Evolutionary conservation across 208 protist species (phyloP).

Genomic region (Trypanosoma caninum): DNA sequence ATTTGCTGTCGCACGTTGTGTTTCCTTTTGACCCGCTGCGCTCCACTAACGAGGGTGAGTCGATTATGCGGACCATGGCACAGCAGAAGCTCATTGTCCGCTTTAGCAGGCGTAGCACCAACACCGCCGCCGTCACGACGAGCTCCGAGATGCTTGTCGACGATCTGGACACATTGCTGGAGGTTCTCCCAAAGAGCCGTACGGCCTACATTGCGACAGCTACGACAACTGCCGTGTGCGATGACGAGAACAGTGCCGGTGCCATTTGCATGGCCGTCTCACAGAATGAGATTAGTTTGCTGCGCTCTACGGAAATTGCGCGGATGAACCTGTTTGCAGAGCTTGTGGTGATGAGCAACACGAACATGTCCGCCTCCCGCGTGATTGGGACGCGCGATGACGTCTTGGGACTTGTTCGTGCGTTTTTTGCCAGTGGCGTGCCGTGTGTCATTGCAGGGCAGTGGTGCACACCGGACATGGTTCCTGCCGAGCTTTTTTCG

Average conservation of each 20-base stretch:
- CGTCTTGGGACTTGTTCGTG: slow-evolving; percentile 59
- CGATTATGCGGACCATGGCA: slow-evolving; percentile 35
- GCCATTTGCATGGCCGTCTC: slow-evolving; percentile 27
- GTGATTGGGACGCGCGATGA: slow-evolving; percentile 51
- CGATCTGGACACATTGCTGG: slow-evolving; percentile 43
- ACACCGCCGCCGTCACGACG: slow-evolving; percentile 24
- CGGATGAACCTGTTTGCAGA: slow-evolving; percentile 84
- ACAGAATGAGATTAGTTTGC: slow-evolving; percentile 34
- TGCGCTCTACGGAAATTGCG: slow-evolving; percentile 62
- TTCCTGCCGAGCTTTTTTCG: slow-evolving; percentile 64
- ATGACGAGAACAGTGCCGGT: slow-evolving; percentile 27
- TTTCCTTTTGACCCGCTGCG: slow-evolving; percentile 66
- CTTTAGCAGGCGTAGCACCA: slow-evolving; percentile 19
- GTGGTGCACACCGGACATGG: slow-evolving; percentile 92
- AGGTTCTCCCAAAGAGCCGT: slow-evolving; percentile 33
- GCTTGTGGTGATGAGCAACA: slow-evolving; percentile 75
- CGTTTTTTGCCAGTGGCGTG: slow-evolving; percentile 67
- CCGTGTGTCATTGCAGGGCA: slow-evolving; percentile 76
- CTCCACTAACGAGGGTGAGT: slow-evolving; percentile 55
- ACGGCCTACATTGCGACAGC: slow-evolving; percentile 27
- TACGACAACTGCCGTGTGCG: slow-evolving; percentile 15
- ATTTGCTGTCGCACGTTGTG: slow-evolving; percentile 25
- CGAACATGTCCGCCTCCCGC: slow-evolving; percentile 57
- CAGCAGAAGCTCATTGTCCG: slow-evolving; percentile 19
- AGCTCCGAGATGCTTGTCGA: slow-evolving; percentile 47